Base-by-base conservation (phyloP, 2,329 filamentous ascomycete genomes). In the Clonostachys sp. region DNA sequence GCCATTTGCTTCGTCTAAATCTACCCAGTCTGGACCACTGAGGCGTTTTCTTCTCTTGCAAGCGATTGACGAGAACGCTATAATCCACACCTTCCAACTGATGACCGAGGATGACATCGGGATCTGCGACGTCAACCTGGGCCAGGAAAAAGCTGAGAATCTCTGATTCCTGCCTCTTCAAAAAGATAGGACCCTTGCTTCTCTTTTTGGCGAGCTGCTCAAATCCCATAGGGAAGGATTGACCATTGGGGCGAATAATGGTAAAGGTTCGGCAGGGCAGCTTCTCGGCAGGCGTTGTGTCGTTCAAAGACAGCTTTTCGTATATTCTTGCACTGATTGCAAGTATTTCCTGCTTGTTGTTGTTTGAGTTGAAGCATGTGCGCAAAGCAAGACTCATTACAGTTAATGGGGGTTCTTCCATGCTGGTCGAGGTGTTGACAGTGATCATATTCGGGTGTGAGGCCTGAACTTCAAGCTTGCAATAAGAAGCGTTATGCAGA, bases 21-120 rank as follows among this genome's bases (percentile, higher is more conserved):
- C 94, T 81, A 46, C 94, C 94, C 48, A 99, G 87, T 18, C 92
- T 84, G 53, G 95, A 95, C 92, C 94, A 99, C 50, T 91, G 89
- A 14, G 89, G 89, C 0, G 89, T 94, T 67, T 92, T 97, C 68
- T 87, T 91, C 61, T 95, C 89, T 51, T 89, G 84, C 57, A 99
- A 74, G 45, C 94, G 85, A 62, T 83, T 95, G 24, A 99, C 74
- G 12, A 99, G 74, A 48, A 96, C 84, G 56, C 91, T 95, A 64
- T 95, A 95, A 63, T 99, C 94, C 5, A 96, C 91, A 58, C 95
- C 94, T 65, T 99, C 94, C n/a, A 99, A 78, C 59, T 95, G 87
- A 65, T 99, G 92, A 12, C 94, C 94, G 55, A 97, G 78, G 35
- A 99, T 80, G 33, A 96, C 91, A 71, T 99, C 94, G 1, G 94